Evolutionary conservation across 257 asterid species (phyloP), one percentile per base, ranked within the genome.

Genomic region (Solanum chmielewskii): DNA sequence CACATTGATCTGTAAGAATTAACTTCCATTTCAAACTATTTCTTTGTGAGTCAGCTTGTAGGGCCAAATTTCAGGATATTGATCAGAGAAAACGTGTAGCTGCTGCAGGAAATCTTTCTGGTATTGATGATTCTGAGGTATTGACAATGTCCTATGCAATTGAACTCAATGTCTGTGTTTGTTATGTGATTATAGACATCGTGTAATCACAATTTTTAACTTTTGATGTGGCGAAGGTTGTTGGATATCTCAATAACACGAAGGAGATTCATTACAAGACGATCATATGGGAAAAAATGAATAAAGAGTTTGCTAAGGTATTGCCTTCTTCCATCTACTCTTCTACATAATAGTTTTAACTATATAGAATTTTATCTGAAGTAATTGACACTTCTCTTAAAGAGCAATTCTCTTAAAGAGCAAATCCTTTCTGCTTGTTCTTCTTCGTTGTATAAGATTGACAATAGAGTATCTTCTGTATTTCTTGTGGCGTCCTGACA

Each of bases 101-200:
- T 73, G 83, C 8, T 29, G 75, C 91, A 7, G 90, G 90, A 60
- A 86, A 83, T 80, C 90, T 89, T 83, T 90, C 94, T 23, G 94
- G 88, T 86, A 90, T 93, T 69, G 93, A 92, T 91, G 97, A 94
- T 90, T 86, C 88, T 68, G 95, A 94, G 94, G 95, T 94, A 89
- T 52, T 39, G 56, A 49, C 77, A 31, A 45, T 74, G 66, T 45
- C 33, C 45, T 13, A 60, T 70, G 89, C 47, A 83, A 9, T 82
- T 68, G 39, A 33, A 44, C 37, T 35, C 23, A 87, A 69, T 73
- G 83, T 85, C 49, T 60, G 73, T 85, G 86, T 80, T 73, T 37
- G 86, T 83, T 71, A 8, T 71, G 71, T 49, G 49, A 45, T 85
- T 37, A 27, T 85, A 6, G 56, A 23, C 84, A 52, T 86, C 14